These are phyloP conservation scores for Omphalea diandra DNA, from an alignment of 441 rosid genomes.

Conservation along the genomic window DNA sequence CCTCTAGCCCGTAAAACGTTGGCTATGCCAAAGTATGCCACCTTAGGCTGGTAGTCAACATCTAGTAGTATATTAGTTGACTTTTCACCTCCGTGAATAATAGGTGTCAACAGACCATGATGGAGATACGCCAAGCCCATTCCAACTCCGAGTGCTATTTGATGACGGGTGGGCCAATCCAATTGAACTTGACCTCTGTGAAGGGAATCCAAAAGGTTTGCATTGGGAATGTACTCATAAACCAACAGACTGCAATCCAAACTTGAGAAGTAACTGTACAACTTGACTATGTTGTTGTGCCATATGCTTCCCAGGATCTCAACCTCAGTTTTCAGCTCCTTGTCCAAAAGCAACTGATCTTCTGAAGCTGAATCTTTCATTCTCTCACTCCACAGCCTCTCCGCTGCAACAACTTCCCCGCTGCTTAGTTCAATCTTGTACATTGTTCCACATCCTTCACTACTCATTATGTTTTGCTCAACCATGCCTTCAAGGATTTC, in stretches of 20 bases:
- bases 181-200: conserved; percentile 49
- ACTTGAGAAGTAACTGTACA: conserved; percentile 77
- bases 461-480: conserved; percentile 84
- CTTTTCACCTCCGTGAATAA: conserved; percentile 88
- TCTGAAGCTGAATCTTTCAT: conserved; percentile 50
- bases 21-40: conserved; percentile 94
- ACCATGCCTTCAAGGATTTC: conserved; percentile 73
- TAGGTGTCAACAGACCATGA: conserved; percentile 69
- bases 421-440: conserved; percentile 58
- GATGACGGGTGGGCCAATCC: conserved; percentile 84
- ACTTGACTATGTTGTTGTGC: conserved; percentile 87
- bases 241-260: conserved; percentile 62
- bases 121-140: conserved; percentile 91
- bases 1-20: conserved; percentile 87
- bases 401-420: conserved; percentile 80
- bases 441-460: conserved; percentile 82
- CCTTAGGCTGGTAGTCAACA: conserved; percentile 69
- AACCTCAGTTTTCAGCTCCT: conserved; percentile 76
- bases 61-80: conserved; percentile 83
- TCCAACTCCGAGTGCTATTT: conserved; percentile 77
- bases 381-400: conserved; percentile 66
- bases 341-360: conserved; percentile 47
- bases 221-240: conserved; percentile 89
- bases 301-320: conserved; percentile 80
- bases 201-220: conserved; percentile 85